These are phyloP conservation scores for Beta vulgaris DNA, from an alignment of 148 eudicot species.

Conservation along the genomic window DNA sequence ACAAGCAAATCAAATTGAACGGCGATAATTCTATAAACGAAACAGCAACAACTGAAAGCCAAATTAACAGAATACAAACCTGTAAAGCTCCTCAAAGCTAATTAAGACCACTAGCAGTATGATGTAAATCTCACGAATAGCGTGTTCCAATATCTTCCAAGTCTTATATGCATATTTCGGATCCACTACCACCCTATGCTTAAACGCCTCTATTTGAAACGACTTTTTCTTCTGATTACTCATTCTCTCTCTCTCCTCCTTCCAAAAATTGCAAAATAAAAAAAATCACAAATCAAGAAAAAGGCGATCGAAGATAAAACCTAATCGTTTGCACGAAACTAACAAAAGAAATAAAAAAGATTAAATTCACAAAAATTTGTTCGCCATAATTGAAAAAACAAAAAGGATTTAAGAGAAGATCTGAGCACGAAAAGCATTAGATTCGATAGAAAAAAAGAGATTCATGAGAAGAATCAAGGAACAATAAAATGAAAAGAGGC, in stretches of 20 bases:
- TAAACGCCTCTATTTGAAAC: slow-evolving; percentile 79
- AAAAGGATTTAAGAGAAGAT: slow-evolving; percentile 8
- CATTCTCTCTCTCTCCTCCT: slow-evolving; percentile 27
- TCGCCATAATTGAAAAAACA: neutral
- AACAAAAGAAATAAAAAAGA: neutral
- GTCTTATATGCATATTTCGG: slow-evolving; percentile 80
- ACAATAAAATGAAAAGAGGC: too few relatives aligned
- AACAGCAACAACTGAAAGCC: neutral
- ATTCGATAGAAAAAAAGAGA: neutral
- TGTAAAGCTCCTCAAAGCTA: slow-evolving; percentile 79
- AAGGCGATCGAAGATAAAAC: slow-evolving; percentile 2
- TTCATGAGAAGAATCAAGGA: neutral
- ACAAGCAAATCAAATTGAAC: neutral
- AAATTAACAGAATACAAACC: slow-evolving; percentile 32
- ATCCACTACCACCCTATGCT: slow-evolving; percentile 75
- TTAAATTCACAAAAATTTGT: neutral
- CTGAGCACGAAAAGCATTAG: neutral
- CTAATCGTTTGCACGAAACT: neutral
- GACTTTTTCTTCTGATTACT: slow-evolving; percentile 66
- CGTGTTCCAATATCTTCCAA: slow-evolving; percentile 80
- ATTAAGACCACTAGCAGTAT: slow-evolving; percentile 72
- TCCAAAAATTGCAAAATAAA: neutral
- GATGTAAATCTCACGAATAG: slow-evolving; percentile 76
- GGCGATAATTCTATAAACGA: neutral
- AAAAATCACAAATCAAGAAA: neutral